These are phyloP conservation scores for Coprinellus micaceus DNA, from an alignment of 768 basidiomycete species.

Conservation along the genomic window DNA sequence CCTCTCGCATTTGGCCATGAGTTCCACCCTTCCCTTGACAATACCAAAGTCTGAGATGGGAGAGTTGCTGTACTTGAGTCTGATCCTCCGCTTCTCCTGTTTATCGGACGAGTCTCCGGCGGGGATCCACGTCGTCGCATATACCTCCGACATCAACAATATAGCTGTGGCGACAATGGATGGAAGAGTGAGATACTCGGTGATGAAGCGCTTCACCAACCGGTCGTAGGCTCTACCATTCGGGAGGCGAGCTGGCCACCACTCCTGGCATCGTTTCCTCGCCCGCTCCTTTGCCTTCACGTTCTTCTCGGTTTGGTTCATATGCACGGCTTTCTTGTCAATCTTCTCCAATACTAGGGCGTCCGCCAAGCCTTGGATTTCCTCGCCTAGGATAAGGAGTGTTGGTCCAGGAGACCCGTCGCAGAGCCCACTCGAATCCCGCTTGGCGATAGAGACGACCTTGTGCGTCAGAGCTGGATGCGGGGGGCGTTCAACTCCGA, in stretches of 20 bases:
- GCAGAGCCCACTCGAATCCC: not conserved
- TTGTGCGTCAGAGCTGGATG: conserved; percentile 3
- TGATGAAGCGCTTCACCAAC: not conserved
- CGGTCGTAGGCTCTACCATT: not conserved
- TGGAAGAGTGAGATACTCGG: not conserved
- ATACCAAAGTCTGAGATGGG: conserved; percentile 48
- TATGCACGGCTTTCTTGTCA: too few relatives aligned
- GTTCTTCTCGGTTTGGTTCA: too few relatives aligned
- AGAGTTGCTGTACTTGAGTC: conserved; percentile 32
- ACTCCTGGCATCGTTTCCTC: too few relatives aligned
- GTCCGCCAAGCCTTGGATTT: not conserved
- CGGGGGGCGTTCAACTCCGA: not conserved
- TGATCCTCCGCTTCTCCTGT: not conserved
- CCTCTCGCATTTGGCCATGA: conserved; percentile 14
- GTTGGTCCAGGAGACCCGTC: not conserved
- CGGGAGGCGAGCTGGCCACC: conserved; percentile 1
- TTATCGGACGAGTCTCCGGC: not conserved
- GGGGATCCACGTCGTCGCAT: not conserved
- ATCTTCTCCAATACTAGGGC: not conserved
- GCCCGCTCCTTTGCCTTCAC: too few relatives aligned
- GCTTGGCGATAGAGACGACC: not conserved
- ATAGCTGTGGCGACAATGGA: not conserved
- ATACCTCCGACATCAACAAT: not conserved
- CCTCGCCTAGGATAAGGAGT: not conserved
- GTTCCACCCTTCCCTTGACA: conserved; percentile 29